phyloP scores from a whole-genome alignment of 2,329 filamentous ascomycete genomes.

The Phyllosticta citribraziliensis region DNA sequence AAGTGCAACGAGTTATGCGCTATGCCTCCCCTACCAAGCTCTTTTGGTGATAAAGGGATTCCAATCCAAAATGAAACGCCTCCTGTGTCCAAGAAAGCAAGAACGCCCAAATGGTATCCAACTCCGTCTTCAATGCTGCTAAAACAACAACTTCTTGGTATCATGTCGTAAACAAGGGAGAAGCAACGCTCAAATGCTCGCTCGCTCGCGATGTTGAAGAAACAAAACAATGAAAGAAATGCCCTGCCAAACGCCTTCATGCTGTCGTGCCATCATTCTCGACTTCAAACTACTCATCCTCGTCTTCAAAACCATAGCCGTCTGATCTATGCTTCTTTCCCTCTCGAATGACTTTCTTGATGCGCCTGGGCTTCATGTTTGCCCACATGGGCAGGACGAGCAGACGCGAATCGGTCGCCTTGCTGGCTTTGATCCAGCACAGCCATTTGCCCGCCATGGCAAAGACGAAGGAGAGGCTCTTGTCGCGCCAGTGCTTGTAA shows the following conservation, averaged over 20 bases:
- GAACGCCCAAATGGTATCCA: not conserved
- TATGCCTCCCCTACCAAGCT: too few species aligned
- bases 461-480: constrained; percentile 23
- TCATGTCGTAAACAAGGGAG: not conserved
- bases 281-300: not conserved
- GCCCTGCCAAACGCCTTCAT: not conserved
- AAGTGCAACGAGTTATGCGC: too few species aligned
- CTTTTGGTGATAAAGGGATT: not conserved
- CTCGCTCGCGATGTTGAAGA: not conserved
- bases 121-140: not conserved
- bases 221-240: not conserved
- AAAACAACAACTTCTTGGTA: not conserved
- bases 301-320: not conserved
- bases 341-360: constrained; percentile 11
- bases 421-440: constrained; percentile 25
- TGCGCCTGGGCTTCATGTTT: constrained; percentile 24
- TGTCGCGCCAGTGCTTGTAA: constrained; percentile 20
- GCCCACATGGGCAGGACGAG: constrained; percentile 18
- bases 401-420: constrained; percentile 7
- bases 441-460: constrained; percentile 33
- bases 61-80: not conserved
- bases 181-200: not conserved
- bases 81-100: not conserved
- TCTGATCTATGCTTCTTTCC: not conserved
- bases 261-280: not conserved